Conservation (phyloP, 2,329 filamentous ascomycete species). For the Talaromyces amestolkiae region DNA sequence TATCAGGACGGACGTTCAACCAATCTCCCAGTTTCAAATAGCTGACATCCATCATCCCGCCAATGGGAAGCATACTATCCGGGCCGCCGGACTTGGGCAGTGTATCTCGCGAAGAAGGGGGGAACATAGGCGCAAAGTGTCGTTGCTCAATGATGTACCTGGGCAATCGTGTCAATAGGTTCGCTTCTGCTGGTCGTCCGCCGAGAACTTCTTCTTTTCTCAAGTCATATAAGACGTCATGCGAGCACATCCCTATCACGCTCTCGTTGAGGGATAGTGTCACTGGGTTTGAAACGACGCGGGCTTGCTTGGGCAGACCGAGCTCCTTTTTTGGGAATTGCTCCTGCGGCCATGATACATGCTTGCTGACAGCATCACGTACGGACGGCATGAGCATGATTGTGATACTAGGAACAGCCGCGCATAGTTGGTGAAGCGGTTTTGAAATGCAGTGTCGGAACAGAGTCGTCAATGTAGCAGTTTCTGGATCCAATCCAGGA, state of each 20-base stretch:
- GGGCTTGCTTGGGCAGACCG: slow-evolving; percentile 72
- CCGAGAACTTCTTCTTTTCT: slow-evolving; percentile 68
- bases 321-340: slow-evolving; percentile 68
- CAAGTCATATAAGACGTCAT: slow-evolving; percentile 81
- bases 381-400: slow-evolving; percentile 80
- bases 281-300: slow-evolving; percentile 85
- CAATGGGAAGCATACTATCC: slow-evolving; percentile 61
- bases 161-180: slow-evolving; percentile 68
- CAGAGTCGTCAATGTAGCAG: slow-evolving; percentile 73
- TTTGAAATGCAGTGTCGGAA: slow-evolving; percentile 79
- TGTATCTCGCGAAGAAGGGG: slow-evolving; percentile 67
- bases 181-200: slow-evolving; percentile 55
- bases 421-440: slow-evolving; percentile 67
- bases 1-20: slow-evolving; percentile 78
- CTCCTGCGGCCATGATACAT: slow-evolving; percentile 83
- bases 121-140: slow-evolving; percentile 87
- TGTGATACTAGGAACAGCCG: slow-evolving; percentile 72
- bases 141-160: slow-evolving; percentile 82
- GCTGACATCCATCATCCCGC: slow-evolving; percentile 75
- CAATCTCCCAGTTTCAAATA: slow-evolving; percentile 90
- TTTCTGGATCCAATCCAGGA: slow-evolving; percentile 68
- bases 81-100: slow-evolving; percentile 62
- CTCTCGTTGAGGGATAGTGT: slow-evolving; percentile 85
- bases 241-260: slow-evolving; percentile 74
- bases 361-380: slow-evolving; percentile 75